Base-by-base conservation (phyloP, 371 early-diverging fungal species). In the Mortierella sp. region DNA sequence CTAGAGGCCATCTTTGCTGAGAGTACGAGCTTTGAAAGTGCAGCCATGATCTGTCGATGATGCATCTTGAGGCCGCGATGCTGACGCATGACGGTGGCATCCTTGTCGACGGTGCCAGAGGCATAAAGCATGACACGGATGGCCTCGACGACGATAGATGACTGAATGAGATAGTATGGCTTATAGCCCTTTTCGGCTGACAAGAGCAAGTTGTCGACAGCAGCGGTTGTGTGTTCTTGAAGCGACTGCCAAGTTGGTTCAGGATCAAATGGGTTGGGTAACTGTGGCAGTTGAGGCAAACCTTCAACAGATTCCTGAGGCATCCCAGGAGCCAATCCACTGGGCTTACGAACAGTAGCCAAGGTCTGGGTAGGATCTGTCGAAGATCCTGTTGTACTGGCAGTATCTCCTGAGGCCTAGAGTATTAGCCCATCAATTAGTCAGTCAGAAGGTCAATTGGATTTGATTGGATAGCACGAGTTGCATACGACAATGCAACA, bases 1-100 rank as follows among this genome's bases (percentile, higher is more conserved):
- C 94, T 89, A 1, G 95, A 86, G 4, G 95, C 95, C 16, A 94
- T 87, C 73, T 96, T 94, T n/a, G 97, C 91, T 11, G 96, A 90
- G 28, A 97, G 85, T 13, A 96, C 90, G 33, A 98, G 84, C 63
- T 94, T 94, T 38, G 94, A 93, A 58, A 97, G 86, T 2, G 94
- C 84, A 15, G 91, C 91, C 89, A 94, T 93, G 70, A 97, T 90
- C 43, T 92, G 89, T 0, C 92, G 89, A 79, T 97, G 94, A 67
- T 95, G 91, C 36, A 88, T 84, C 73, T 92, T 88, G 33, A 97
- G 86, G 21, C 87, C 78, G n/a, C 87, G 83, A 76, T 94, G 89
- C 19, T 87, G 84, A 33, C 90, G 88, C 70, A 95, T 88, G 50
- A 89, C 77, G 5, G 89, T 76, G 0, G 92, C 86, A 33, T 94